phyloP scores from a whole-genome alignment of 1,284 basidiomycete genomes.

The Phaffia rhodozyma region DNA sequence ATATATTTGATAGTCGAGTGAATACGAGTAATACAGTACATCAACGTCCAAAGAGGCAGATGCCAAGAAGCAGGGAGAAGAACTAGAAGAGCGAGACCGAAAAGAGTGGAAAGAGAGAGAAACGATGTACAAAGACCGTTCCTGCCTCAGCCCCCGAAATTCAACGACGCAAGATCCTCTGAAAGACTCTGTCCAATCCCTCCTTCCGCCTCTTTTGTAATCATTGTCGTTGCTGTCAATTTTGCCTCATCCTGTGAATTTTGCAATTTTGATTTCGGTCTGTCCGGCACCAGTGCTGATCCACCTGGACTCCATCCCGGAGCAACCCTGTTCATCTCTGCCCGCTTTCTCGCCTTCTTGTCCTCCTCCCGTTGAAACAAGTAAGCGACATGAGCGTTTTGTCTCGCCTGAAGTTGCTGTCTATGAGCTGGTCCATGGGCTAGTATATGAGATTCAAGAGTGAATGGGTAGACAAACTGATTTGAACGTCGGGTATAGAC shows the following conservation, averaged over 20 bases:
- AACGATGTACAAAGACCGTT: no score
- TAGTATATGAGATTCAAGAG: slow-evolving; percentile 71
- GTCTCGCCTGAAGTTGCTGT: background rate
- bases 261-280: background rate
- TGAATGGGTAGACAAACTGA: slow-evolving; percentile 88
- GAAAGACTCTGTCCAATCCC: background rate
- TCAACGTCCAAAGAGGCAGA: no score
- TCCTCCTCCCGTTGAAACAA: slow-evolving; percentile 5
- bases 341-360: slow-evolving; percentile 15
- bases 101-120: no score
- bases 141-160: background rate
- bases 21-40: no score
- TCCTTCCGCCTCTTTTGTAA: background rate
- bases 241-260: background rate
- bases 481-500: background rate
- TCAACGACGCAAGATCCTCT: background rate
- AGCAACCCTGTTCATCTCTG: slow-evolving; percentile 22
- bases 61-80: no score
- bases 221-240: no score
- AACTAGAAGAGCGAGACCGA: no score
- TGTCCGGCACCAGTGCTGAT: background rate
- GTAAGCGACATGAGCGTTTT: slow-evolving; percentile 4
- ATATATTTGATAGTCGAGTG: no score
- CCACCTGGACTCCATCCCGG: slow-evolving; percentile 24
- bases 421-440: slow-evolving; percentile 52